Evolutionary conservation across 352 stramenopile genomes (phyloP).

Genomic region (Thraustochytrium striatum): DNA sequence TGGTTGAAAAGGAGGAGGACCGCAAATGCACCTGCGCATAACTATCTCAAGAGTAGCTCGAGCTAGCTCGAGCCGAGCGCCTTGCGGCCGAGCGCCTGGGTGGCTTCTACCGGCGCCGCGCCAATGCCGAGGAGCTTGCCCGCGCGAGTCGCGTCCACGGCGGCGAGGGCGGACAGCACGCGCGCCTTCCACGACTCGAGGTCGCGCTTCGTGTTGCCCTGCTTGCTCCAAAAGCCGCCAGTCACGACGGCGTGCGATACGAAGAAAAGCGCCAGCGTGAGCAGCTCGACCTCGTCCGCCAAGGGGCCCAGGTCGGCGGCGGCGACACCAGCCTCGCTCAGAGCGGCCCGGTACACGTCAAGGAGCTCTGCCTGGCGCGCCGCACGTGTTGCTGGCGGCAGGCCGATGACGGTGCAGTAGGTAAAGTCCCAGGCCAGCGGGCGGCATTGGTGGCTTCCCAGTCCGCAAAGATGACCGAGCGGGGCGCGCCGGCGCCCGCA

Average conservation of each 20-base stretch:
- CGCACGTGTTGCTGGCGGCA: background rate
- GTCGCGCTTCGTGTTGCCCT: constrained; percentile 30
- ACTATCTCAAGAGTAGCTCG: background rate
- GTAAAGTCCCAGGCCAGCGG: constrained; percentile 18
- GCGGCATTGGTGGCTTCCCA: constrained; percentile 34
- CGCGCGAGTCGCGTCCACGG: background rate
- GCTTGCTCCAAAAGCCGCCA: constrained; percentile 28
- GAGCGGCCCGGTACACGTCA: background rate
- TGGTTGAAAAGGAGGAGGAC: background rate
- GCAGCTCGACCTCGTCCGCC: background rate
- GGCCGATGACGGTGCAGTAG: background rate
- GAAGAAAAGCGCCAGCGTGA: constrained; percentile 8
- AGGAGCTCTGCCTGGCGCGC: background rate
- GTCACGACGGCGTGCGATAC: constrained; percentile 21
- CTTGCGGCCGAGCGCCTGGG: background rate
- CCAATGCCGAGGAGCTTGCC: background rate
- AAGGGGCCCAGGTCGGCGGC: background rate
- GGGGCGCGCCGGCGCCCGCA: background rate
- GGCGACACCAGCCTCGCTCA: background rate
- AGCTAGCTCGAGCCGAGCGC: background rate
- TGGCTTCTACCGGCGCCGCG: background rate
- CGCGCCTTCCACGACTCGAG: background rate
- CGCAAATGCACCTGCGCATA: background rate
- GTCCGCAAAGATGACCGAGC: constrained; percentile 26
- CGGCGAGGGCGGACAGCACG: background rate